phyloP scores from a whole-genome alignment of 495 filamentous ascomycete species.

The Xylaria bambusicola region DNA sequence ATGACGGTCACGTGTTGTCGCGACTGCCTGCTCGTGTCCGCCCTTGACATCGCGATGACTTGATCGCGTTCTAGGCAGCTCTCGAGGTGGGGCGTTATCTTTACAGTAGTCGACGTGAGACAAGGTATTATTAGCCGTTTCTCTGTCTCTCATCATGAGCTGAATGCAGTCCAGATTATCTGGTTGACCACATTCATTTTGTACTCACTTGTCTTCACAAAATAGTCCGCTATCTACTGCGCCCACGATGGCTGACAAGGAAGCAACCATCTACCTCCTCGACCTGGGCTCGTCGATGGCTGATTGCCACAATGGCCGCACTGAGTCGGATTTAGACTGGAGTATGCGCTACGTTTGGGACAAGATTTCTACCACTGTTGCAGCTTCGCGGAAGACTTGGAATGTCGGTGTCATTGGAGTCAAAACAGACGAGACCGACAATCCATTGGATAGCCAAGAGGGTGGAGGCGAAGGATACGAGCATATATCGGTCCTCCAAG shows the following conservation, averaged over 20 bases:
- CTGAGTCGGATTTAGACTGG: constrained; percentile 82
- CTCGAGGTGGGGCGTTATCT: constrained; percentile 1
- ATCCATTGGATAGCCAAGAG: constrained; percentile 55
- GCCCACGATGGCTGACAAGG: constrained; percentile 82
- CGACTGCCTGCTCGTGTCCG: constrained; percentile 1
- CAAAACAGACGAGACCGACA: constrained; percentile 74
- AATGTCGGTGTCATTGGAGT: constrained; percentile 80
- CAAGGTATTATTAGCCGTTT: neutral
- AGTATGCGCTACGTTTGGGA: constrained; percentile 96
- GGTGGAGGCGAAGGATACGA: constrained; percentile 66
- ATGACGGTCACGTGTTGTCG: constrained; percentile 11
- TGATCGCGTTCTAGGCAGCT: constrained; percentile 14
- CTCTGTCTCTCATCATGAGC: constrained; percentile 5
- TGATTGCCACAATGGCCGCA: constrained; percentile 69
- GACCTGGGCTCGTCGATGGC: constrained; percentile 86
- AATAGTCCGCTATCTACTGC: neutral
- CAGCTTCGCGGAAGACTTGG: constrained; percentile 79
- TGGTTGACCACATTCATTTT: neutral
- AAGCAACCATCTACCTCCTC: constrained; percentile 88
- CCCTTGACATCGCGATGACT: constrained; percentile 5
- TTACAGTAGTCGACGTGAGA: neutral
- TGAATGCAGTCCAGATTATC: constrained; percentile 14
- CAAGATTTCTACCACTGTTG: constrained; percentile 81
- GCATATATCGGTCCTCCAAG: constrained; percentile 73
- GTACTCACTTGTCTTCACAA: neutral